Conservation (phyloP, 2,329 filamentous ascomycete genomes). For the Kalmusia sp. region DNA sequence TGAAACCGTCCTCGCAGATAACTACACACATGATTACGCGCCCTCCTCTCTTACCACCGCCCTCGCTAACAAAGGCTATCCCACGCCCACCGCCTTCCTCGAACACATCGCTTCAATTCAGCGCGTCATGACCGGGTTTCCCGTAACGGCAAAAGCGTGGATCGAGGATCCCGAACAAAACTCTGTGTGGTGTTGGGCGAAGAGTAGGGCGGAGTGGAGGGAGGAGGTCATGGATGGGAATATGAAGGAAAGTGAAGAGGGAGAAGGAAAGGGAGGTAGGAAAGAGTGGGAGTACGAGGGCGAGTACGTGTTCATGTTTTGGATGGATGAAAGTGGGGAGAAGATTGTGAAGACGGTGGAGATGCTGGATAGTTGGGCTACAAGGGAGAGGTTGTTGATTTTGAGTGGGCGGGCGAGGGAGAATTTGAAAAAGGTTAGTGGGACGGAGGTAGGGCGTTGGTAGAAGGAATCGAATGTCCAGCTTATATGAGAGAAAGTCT, state of each 20-base stretch:
- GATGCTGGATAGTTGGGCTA: constrained; percentile 37
- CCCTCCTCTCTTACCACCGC: constrained; percentile 8
- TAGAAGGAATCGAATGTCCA: too few relatives aligned
- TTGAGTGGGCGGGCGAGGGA: constrained; percentile 11
- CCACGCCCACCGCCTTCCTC: constrained; percentile 13
- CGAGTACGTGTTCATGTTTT: constrained; percentile 44
- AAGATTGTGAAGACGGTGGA: constrained; percentile 38
- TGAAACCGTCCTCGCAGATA: background rate
- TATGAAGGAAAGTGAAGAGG: constrained; percentile 16
- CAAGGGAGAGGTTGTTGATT: constrained; percentile 6
- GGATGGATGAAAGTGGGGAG: constrained; percentile 34
- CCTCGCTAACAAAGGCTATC: background rate
- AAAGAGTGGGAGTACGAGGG: constrained; percentile 34
- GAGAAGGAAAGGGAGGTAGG: constrained; percentile 8
- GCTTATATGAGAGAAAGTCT: too few relatives aligned
- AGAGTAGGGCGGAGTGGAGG: constrained; percentile 28
- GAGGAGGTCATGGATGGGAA: constrained; percentile 33
- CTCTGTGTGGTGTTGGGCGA: constrained; percentile 38
- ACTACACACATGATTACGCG: constrained; percentile 15
- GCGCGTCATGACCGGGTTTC: constrained; percentile 22
- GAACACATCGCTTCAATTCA: constrained; percentile 17
- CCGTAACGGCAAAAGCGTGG: constrained; percentile 20
- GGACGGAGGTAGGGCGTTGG: too few relatives aligned
- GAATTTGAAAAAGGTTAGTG: constrained; percentile 12
- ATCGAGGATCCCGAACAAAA: constrained; percentile 23